These are phyloP conservation scores for Euphorbia schlechtendalii DNA, from an alignment of 441 rosid genomes.

Conservation along the genomic window DNA sequence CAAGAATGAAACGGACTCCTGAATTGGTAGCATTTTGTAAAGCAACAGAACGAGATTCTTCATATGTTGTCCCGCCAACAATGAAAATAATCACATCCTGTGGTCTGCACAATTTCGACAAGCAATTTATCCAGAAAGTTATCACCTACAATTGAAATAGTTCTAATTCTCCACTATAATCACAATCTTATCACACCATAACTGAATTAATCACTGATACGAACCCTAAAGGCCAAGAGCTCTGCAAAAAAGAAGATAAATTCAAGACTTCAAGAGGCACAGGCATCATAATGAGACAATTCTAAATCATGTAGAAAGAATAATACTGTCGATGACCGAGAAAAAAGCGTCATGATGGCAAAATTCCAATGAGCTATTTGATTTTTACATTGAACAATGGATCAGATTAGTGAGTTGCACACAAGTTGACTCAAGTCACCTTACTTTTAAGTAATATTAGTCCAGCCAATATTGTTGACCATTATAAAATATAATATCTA, in stretches of 20 bases:
- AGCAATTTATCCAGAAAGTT: background rate
- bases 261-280: background rate
- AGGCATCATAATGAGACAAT: background rate
- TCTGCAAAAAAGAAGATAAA: background rate
- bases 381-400: too few relatives aligned
- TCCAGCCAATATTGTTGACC: background rate
- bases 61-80: conserved; percentile 96
- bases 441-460: background rate
- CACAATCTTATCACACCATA: background rate
- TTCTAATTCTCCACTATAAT: background rate
- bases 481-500: background rate
- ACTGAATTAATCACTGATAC: background rate
- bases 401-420: background rate
- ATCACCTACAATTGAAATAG: too few relatives aligned
- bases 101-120: conserved; percentile 45
- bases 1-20: conserved; percentile 82
- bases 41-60: conserved; percentile 82
- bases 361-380: background rate
- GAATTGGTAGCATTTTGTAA: conserved; percentile 66
- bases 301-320: background rate
- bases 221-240: background rate
- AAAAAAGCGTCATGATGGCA: background rate
- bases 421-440: background rate
- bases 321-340: background rate
- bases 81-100: conserved; percentile 86